Evolutionary conservation across 2,329 filamentous ascomycete genomes (phyloP).

Genomic region (Cladosporium sp.): DNA sequence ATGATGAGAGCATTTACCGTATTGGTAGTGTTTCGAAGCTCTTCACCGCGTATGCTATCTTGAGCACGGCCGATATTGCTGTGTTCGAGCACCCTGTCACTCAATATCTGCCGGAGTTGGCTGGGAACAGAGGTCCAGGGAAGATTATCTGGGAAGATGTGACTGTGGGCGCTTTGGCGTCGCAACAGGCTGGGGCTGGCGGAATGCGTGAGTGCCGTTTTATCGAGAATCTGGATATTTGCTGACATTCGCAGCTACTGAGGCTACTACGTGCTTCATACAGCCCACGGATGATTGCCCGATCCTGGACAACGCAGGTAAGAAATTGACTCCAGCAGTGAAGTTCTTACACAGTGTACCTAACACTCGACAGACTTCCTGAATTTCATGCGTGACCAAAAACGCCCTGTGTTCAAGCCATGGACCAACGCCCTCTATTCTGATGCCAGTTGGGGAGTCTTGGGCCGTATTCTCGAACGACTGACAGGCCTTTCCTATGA

Average conservation of each 20-base stretch:
- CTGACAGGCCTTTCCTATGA: conserved; percentile 37
- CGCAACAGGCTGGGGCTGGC: conserved; percentile 4
- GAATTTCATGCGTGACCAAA: conserved; percentile 26
- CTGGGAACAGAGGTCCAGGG: not conserved
- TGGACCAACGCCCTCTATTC: conserved; percentile 34
- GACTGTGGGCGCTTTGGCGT: conserved; percentile 13
- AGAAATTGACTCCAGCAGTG: not conserved
- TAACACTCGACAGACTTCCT: conserved; percentile 31
- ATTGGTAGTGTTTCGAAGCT: conserved; percentile 15
- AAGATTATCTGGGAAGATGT: conserved; percentile 14
- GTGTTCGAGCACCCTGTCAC: conserved; percentile 8
- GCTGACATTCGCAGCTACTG: not conserved
- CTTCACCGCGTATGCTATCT: conserved; percentile 23
- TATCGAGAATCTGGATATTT: too few relatives aligned
- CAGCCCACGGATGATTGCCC: not conserved
- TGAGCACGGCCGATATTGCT: conserved; percentile 1
- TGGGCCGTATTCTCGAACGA: conserved; percentile 37
- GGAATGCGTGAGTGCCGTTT: not conserved
- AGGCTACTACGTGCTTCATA: not conserved
- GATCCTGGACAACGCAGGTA: not conserved
- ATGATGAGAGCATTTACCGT: conserved; percentile 13
- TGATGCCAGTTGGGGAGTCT: conserved; percentile 34
- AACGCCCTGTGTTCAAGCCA: conserved; percentile 31
- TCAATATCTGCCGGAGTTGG: conserved; percentile 5
- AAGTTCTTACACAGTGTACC: not conserved